Percentiles rank a stretch among this genome's conserved stretches.
Conservation (phyloP, 192 early-diverging fungal genomes). For the Backusella tuberculispora region DNA sequence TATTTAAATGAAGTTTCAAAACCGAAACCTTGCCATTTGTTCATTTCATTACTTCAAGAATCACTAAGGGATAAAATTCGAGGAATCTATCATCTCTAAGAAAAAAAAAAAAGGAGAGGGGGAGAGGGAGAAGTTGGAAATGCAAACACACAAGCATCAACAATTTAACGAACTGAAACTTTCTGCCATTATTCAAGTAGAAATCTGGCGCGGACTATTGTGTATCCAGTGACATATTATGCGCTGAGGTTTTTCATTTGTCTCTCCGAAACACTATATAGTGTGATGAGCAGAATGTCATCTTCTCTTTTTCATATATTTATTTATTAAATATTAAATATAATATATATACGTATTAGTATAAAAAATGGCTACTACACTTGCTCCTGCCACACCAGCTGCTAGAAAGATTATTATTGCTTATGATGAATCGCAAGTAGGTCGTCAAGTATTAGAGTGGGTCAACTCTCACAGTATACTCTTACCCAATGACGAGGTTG, state of each 20-base stretch:
- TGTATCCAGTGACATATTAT: background rate
- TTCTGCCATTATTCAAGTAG: background rate
- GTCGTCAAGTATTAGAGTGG: constrained; percentile 4
- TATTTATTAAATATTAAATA: background rate
- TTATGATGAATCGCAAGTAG: background rate
- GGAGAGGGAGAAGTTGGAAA: too few species aligned
- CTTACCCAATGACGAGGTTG: constrained; percentile 13
- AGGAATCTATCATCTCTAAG: background rate
- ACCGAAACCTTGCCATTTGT: background rate
- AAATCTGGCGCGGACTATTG: background rate
- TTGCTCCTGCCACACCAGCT: background rate
- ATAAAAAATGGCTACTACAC: background rate
- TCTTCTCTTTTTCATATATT: background rate
- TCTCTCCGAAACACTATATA: background rate
- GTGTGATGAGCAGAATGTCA: background rate
- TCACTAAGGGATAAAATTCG: background rate
- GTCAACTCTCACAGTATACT: constrained; percentile 2
- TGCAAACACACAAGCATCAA: too few species aligned
- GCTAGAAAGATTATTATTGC: constrained; percentile 11
- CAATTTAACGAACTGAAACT: background rate
- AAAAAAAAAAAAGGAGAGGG: background rate
- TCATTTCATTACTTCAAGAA: background rate
- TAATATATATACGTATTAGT: background rate
- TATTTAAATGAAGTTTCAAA: background rate
- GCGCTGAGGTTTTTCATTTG: background rate